These are phyloP conservation scores for Gossypium davidsonii DNA, from an alignment of 441 rosid genomes.

Conservation along the genomic window DNA sequence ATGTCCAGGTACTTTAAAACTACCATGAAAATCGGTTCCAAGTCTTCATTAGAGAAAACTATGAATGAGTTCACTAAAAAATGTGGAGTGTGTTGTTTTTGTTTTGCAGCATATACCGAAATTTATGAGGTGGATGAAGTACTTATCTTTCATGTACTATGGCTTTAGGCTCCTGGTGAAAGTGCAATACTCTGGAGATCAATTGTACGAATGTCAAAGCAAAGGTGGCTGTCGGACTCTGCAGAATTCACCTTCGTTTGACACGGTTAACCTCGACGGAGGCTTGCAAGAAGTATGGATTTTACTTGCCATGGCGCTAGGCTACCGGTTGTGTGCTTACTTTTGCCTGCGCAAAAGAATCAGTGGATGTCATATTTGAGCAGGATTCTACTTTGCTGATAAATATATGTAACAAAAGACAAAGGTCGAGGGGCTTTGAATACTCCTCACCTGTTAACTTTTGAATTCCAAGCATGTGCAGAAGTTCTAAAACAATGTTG, in stretches of 20 bases:
- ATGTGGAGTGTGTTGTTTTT: neutral
- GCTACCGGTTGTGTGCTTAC: conserved; percentile 62
- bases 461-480: neutral
- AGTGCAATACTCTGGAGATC: conserved; percentile 69
- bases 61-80: neutral
- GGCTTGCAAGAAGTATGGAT: conserved; percentile 88
- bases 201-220: conserved; percentile 66
- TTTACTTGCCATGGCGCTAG: conserved; percentile 71
- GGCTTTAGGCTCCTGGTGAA: conserved; percentile 82
- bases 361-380: conserved; percentile 51
- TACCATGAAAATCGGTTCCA: neutral
- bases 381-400: neutral
- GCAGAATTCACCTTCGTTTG: conserved; percentile 23
- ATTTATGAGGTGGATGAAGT: conserved; percentile 87
- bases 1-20: conserved; percentile 60
- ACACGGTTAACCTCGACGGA: conserved; percentile 65
- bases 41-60: neutral
- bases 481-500: neutral
- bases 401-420: neutral
- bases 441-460: neutral
- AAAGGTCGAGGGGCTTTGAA: neutral
- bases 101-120: conserved; percentile 75
- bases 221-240: conserved; percentile 54
- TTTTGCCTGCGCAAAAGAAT: conserved; percentile 66
- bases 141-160: conserved; percentile 66